A percentile compares a stretch with the other conserved stretches of the same genome.
Conservation (phyloP, 2,329 filamentous ascomycete species). For the Lecanicillium sp. region DNA sequence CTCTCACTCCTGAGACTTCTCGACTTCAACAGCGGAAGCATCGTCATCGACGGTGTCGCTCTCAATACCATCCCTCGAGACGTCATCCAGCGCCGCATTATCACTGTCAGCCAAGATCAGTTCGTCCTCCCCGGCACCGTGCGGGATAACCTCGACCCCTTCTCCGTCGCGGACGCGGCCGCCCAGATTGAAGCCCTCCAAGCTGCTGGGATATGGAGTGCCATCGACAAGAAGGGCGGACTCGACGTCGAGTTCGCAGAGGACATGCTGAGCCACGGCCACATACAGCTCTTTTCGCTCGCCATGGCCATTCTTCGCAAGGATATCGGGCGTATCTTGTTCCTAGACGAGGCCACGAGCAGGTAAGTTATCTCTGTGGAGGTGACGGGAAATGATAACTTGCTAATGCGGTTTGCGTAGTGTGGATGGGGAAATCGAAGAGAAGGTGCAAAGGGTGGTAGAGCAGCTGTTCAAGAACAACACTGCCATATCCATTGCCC, state of each 20-base stretch:
- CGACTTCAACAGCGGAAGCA: constrained; percentile 30
- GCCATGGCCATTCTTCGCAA: constrained; percentile 39
- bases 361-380: constrained; percentile 27
- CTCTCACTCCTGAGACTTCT: constrained; percentile 43
- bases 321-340: constrained; percentile 32
- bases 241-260: constrained; percentile 31
- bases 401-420: constrained; percentile 16
- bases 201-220: constrained; percentile 36
- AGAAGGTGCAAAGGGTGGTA: constrained; percentile 27
- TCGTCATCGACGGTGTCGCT: constrained; percentile 39
- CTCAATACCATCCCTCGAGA: constrained; percentile 36
- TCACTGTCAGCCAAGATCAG: constrained; percentile 44
- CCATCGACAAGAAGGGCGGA: constrained; percentile 33
- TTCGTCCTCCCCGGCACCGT: constrained; percentile 41
- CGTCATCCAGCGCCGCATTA: constrained; percentile 36
- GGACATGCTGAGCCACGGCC: constrained; percentile 36
- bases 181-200: constrained; percentile 35
- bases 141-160: constrained; percentile 42
- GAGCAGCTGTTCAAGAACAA: constrained; percentile 31
- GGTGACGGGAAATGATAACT: neutral
- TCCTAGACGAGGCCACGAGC: constrained; percentile 39
- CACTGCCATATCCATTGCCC: constrained; percentile 46
- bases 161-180: constrained; percentile 24
- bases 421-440: constrained; percentile 29
- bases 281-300: constrained; percentile 46